Evolutionary conservation across 352 stramenopile species (phyloP), one percentile per base, ranked within the genome.

Genomic region (Stramenopiles sp.): DNA sequence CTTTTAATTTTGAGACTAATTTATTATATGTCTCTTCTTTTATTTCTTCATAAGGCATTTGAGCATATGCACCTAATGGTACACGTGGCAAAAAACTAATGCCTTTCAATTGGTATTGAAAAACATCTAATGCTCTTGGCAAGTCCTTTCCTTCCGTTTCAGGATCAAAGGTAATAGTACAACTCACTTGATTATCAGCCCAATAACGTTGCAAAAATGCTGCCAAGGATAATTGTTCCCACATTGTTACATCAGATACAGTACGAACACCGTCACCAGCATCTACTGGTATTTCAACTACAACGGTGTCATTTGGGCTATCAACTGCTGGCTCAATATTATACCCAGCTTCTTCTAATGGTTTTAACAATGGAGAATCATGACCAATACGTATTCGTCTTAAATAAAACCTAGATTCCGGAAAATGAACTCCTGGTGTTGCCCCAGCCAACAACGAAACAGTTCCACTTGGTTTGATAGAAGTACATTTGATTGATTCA

Each of bases 141-240:
- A 97, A 84, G n/a, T 94, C 85, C 0, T 80, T 31, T 0, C 87
- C 87, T 81, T 97, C 92, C 0, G 78, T 90, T 78, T 89, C 86
- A 0, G 92, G 91, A 65, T 97, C 89, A 81, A 97, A 97, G 13
- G 90, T 95, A 38, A 97, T 90, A 0, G 92, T 97, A 82, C 90
- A 97, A 81, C 89, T 95, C 79, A 97, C 92, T 79, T 95, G 90
- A 82, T 97, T 97, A 83, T 97, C 92, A 0, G 92, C 92, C 92
- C 92, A 97, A 83, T 96, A 88, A 20, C 90, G 87, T 84, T 97
- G 92, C 31, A 97, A 79, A 79, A 97, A 97, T 30, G 90, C 90
- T 29, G 92, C 90, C 30, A 97, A 86, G 69, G 87, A 85, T 74
- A 97, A 88, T 83, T 97, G 92, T 80, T 97, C 92, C 90, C 91